Percentiles rank a stretch among this genome's conserved stretches.
phyloP scores from a whole-genome alignment of 2,329 filamentous ascomycete species.

The Fusarium longipes region DNA sequence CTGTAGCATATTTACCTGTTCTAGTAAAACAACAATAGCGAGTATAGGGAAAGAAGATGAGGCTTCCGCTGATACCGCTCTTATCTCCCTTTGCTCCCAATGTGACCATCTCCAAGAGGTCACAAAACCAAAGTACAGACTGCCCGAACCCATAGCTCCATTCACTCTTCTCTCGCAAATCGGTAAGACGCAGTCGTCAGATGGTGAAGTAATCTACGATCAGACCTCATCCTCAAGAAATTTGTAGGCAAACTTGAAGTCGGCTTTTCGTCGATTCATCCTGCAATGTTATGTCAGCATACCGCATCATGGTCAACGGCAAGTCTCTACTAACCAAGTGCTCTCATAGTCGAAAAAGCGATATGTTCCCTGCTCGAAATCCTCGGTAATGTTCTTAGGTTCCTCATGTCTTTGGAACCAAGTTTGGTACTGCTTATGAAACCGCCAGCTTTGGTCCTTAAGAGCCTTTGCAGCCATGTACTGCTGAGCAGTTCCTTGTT shows the following conservation, averaged over 20 bases:
- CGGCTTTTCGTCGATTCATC: constrained; percentile 98
- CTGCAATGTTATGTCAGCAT: constrained; percentile 59
- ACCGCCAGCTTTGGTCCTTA: constrained; percentile 98
- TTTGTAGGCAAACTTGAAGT: constrained; percentile 98
- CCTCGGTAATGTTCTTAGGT: constrained; percentile 97
- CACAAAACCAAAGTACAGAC: constrained; percentile 37
- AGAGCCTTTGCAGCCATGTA: constrained; percentile 95
- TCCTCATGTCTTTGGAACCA: constrained; percentile 99
- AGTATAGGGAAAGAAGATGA: constrained; percentile 23
- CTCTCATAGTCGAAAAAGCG: constrained; percentile 99
- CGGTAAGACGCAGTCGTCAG: constrained; percentile 3
- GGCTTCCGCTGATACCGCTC: constrained; percentile 14
- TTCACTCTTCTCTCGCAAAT: constrained; percentile 24
- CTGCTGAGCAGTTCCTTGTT: constrained; percentile 94
- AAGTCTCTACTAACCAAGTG: constrained; percentile 79
- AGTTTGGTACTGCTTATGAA: constrained; percentile 99
- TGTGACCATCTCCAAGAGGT: constrained; percentile 22
- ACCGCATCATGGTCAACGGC: not conserved
- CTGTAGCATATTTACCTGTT: constrained; percentile 27
- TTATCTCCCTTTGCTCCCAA: constrained; percentile 24
- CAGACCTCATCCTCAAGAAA: constrained; percentile 94
- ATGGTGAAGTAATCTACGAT: constrained; percentile 7
- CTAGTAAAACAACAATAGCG: constrained; percentile 32
- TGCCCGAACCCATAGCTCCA: constrained; percentile 33
- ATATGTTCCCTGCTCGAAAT: constrained; percentile 98